Evolutionary conservation across 1,284 basidiomycete genomes (phyloP), one percentile per base, ranked within the genome.

Genomic region (Agaricales sp.): DNA sequence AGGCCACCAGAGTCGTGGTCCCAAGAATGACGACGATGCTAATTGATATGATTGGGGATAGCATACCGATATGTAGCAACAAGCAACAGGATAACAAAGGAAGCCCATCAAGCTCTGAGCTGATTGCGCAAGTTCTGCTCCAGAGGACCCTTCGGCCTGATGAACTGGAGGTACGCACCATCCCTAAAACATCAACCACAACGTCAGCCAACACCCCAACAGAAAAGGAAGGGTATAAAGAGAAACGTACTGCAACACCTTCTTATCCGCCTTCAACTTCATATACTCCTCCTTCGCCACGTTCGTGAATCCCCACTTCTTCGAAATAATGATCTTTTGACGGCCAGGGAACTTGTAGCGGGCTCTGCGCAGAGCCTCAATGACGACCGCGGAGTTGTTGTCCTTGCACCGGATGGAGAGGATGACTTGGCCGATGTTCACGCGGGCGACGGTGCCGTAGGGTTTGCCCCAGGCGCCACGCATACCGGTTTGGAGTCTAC

Each of bases 331-430:
- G 72, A 97, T 96, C 85, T 97, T 98, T 76, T 97, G 94, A 66
- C 94, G 85, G 59, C 94, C 94, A 49, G 95, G 94, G 87, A 97
- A 98, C 84, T 98, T 99, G 86, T 98, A 98, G 55, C 94, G 91
- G 44, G 94, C 92, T 62, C 92, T 91, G 61, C 92, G 88, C 58
- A 99, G 86, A 53, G 95, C 95, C 76, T 99, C 95, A 69, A 92
- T 87, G 66, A 97, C 89, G 61, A 96, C 89, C 45, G 85, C 69
- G 50, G 86, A 82, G 72, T 94, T 93, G 57, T 63, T 59, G 65
- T 98, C 95, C 74, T 93, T 93, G 73, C 83, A 89, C 53, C 95
- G 90, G 69, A 98, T 86, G 55, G 92, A 96, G 55, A 98, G 82
- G 67, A 98, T 90, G 67, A 97, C 84, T 75, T 98, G 94, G 56